Evolutionary conservation across 306 rosid genomes (phyloP), one percentile per base, ranked within the genome.

Genomic region (Castanea sativa): DNA sequence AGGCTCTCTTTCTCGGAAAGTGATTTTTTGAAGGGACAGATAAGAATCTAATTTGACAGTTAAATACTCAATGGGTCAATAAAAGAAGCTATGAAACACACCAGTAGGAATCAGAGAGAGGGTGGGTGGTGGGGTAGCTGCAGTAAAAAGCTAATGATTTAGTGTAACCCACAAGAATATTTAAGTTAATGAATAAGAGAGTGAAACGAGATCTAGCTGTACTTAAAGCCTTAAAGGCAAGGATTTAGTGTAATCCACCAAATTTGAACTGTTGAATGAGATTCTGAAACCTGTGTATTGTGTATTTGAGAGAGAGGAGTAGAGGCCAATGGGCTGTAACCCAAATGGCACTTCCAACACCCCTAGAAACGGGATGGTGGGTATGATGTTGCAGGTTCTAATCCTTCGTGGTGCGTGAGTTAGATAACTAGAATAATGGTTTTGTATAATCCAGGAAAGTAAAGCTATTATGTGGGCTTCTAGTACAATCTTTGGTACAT

Each of bases 161-260:
- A 59, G 29, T 49, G 74, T 60, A 68, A 33, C 64, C 64, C 72
- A 41, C 10, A 1, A 16, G 16, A 51, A 1, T 25, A 27, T 71
- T 45, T 23, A 21, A 49, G 57, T 43, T 58, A 58, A 32, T 78
- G 78, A 75, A 74, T 74, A 71, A 51, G 80, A 68, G 78, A 78
- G 70, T 74, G 75, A 43, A 67, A 80, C 65, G 61, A 73, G 51
- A 73, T 70, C 73, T 74, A 76, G 58, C 77, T 74, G 55, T 74
- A 33, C 68, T 32, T 55, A 73, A 56, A 73, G 55, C 20, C 77
- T 32, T 55, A 73, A 56, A 73, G 55, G 53, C 11, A 19, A 7
- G 57, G 20, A 12, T 29, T 73, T 73, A 49, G 53, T 67, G 45
- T 35, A 33, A 67, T 67, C 72, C 25, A 67, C 5, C 38, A 35